Base-by-base conservation (phyloP, 2,329 filamentous ascomycete genomes). In the Furcasterigmium furcatum region DNA sequence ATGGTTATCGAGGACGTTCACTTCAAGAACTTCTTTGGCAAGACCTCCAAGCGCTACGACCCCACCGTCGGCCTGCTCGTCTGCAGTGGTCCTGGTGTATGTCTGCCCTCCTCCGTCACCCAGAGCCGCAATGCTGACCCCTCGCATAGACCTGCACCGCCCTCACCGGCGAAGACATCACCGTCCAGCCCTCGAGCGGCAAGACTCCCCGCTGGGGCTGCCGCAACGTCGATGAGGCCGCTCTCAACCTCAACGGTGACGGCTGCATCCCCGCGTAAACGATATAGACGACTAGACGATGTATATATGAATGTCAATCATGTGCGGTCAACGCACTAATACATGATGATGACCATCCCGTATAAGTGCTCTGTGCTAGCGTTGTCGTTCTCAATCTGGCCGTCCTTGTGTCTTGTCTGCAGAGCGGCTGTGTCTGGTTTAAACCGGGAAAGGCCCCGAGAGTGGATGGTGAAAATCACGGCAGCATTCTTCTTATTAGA, bases 141-240 rank as follows among this genome's bases (percentile, higher is more conserved):
- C 41, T 30, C n/a, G 18, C 48, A 8, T 44, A 61, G 50, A 49
- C 51, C 9, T 71, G 67, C 45, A 60, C 59, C 36, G 68, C 79
- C 47, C 83, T 84, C 51, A 65, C 65, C 10, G 65, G 66, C 0
- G 58, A 60, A 21, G 63, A 69, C 41, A 73, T 80, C 29, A 59
- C 70, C 27, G 71, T 80, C 5, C 59, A 60, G 18, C 73, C 72
- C 44, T 75, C 76, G 1, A 70, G 59, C 36, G 75, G 73, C 4
- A 62, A 64, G 5, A 61, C 63, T 8, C 58, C 72, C 34, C 50
- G 60, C 25, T 76, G 66, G 48, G 58, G 65, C 21, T 76, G 74
- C 52, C 66, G 65, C 9, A 76, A 73, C 54, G 62, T 70, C 21
- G 47, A 51, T 18, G 34, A 45, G 8, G 32, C 13, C 16, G 35